Evolutionary conservation across 176 grass and related monocot genomes (phyloP).

Genomic region (Aegilops sharonensis): DNA sequence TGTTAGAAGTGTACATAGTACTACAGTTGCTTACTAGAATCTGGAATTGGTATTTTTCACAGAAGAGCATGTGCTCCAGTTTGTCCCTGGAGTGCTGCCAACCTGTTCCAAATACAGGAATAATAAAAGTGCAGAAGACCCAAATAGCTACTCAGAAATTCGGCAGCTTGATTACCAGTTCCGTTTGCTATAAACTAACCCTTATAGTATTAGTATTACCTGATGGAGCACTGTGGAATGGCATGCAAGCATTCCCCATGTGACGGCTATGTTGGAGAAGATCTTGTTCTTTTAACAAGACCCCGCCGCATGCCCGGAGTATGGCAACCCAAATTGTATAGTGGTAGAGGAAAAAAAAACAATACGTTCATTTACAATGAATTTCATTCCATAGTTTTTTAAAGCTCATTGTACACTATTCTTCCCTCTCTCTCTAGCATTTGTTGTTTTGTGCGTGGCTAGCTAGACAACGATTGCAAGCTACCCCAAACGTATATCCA

Average conservation of each 20-base stretch:
- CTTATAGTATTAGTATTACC: too few species aligned
- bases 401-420: neutral
- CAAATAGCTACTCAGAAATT: neutral
- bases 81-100: neutral
- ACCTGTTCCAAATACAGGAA: neutral
- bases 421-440: neutral
- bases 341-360: too few species aligned
- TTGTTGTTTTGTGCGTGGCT: neutral
- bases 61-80: neutral
- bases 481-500: slow-evolving; percentile 20
- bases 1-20: too few species aligned
- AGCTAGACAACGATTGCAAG: slow-evolving; percentile 28
- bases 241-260: neutral
- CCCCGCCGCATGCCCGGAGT: neutral
- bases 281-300: neutral
- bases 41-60: neutral
- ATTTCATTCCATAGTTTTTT: neutral
- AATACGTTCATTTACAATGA: neutral
- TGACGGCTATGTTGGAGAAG: neutral
- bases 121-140: neutral
- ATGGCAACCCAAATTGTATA: neutral
- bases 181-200: neutral
- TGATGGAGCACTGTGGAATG: neutral
- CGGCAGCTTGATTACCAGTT: neutral
- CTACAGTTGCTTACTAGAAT: too few species aligned